Percentiles rank a stretch among this genome's conserved stretches.
Conservation (phyloP, 106 monocot species). For the Chionographis japonica region DNA sequence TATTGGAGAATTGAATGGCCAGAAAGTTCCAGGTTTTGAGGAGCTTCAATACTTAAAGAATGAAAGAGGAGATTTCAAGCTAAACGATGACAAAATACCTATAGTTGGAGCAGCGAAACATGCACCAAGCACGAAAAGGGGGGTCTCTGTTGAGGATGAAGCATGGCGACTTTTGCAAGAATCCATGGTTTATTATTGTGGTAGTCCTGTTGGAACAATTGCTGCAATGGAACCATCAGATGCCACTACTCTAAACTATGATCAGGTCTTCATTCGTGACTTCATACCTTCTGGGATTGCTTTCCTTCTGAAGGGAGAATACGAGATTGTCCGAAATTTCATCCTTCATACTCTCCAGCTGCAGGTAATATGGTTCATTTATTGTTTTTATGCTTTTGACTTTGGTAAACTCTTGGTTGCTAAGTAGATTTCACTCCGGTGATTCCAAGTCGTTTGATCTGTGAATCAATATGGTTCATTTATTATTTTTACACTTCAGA, state of each 20-base stretch:
- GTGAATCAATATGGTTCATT: too few relatives aligned
- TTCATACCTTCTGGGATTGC: conserved; percentile 98
- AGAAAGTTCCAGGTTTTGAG: conserved; percentile 26
- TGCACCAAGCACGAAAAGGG: conserved; percentile 26
- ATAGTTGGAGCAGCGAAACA: conserved; percentile 13
- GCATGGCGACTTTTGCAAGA: conserved; percentile 78
- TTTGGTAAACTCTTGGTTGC: too few relatives aligned
- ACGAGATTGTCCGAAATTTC: conserved; percentile 98
- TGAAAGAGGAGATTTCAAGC: conserved; percentile 15
- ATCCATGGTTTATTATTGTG: conserved; percentile 82
- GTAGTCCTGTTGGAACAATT: conserved; percentile 90
- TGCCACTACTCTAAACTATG: conserved; percentile 73
- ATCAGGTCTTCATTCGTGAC: conserved; percentile 97
- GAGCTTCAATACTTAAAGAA: conserved; percentile 18
- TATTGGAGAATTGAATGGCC: conserved; percentile 26
- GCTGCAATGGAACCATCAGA: conserved; percentile 90
- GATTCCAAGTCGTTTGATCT: too few relatives aligned
- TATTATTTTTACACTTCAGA: too few relatives aligned
- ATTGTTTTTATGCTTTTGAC: too few relatives aligned
- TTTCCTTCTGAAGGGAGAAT: conserved; percentile 94
- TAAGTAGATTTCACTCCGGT: too few relatives aligned
- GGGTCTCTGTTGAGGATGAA: conserved; percentile 66
- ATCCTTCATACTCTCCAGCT: conserved; percentile 95
- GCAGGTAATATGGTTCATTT: conserved; percentile 38
- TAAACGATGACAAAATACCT: conserved; percentile 13